Conservation (phyloP, 768 basidiomycete species). For the Sarcodon aspratus region DNA sequence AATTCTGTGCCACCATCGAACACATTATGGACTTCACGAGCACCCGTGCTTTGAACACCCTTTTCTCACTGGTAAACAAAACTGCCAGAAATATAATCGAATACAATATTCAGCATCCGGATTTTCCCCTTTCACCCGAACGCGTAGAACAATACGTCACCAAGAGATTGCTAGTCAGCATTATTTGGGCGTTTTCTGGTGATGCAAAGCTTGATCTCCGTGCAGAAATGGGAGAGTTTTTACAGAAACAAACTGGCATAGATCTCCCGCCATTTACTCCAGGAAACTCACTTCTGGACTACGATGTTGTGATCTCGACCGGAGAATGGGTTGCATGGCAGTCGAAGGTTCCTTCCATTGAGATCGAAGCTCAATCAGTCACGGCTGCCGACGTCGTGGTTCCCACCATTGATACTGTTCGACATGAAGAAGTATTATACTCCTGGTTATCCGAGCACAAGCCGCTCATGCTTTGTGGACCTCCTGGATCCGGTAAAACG, state of each 20-base stretch:
- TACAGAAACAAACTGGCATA: constrained; percentile 77
- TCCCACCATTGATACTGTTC: constrained; percentile 95
- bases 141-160: constrained; percentile 85
- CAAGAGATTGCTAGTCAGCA: constrained; percentile 80
- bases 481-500: constrained; percentile 99
- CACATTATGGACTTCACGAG: constrained; percentile 99
- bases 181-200: constrained; percentile 98
- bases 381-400: constrained; percentile 96
- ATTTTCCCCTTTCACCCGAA: constrained; percentile 83
- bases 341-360: constrained; percentile 83
- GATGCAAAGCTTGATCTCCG: constrained; percentile 89
- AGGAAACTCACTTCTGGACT: constrained; percentile 87
- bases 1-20: constrained; percentile 74
- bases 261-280: constrained; percentile 71
- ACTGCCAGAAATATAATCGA: constrained; percentile 88
- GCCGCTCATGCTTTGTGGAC: constrained; percentile 95
- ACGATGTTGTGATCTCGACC: constrained; percentile 77
- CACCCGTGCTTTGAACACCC: constrained; percentile 85
- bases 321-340: constrained; percentile 94
- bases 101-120: constrained; percentile 89
- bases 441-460: constrained; percentile 99
- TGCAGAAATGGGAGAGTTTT: constrained; percentile 80
- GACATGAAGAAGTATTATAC: constrained; percentile 97
- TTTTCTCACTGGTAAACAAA: constrained; percentile 97
- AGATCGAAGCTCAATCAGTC: constrained; percentile 94